phyloP scores from a whole-genome alignment of 805 yeast species.

The Kodamaea jinghongensis region DNA sequence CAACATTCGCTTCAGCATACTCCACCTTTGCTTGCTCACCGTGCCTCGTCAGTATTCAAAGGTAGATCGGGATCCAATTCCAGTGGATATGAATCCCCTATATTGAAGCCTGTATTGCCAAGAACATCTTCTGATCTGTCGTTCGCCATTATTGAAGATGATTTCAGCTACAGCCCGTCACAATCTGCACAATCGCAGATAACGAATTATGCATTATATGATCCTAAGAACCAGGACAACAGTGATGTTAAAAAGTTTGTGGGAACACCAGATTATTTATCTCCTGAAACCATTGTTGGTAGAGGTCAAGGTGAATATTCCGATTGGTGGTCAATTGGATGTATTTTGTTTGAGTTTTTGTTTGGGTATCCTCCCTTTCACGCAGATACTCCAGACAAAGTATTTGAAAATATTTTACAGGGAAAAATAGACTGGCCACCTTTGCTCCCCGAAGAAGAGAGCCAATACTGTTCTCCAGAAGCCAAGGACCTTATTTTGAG shows the following conservation, averaged over 20 bases:
- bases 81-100: constrained; percentile 24
- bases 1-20: constrained; percentile 2
- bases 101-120: constrained; percentile 16
- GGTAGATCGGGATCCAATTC: constrained; percentile 33
- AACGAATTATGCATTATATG: constrained; percentile 60
- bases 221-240: constrained; percentile 56
- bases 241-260: constrained; percentile 64
- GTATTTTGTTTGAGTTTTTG: constrained; percentile 86
- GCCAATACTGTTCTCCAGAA: constrained; percentile 51
- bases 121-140: constrained; percentile 57
- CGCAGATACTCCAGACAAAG: constrained; percentile 72
- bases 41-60: constrained; percentile 11
- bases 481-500: constrained; percentile 73
- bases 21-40: constrained; percentile 10
- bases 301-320: constrained; percentile 76
- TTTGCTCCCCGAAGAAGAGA: constrained; percentile 51
- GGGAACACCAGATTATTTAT: constrained; percentile 96
- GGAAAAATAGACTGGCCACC: constrained; percentile 85
- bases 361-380: constrained; percentile 96
- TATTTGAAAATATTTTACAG: constrained; percentile 74
- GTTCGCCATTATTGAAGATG: constrained; percentile 54
- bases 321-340: constrained; percentile 99
- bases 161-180: constrained; percentile 31
- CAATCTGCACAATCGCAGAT: constrained; percentile 19
- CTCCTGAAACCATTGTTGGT: constrained; percentile 93